Evolutionary conservation across 495 filamentous ascomycete genomes (phyloP), one percentile per base, ranked within the genome.

Genomic region (Penicillium canescens): DNA sequence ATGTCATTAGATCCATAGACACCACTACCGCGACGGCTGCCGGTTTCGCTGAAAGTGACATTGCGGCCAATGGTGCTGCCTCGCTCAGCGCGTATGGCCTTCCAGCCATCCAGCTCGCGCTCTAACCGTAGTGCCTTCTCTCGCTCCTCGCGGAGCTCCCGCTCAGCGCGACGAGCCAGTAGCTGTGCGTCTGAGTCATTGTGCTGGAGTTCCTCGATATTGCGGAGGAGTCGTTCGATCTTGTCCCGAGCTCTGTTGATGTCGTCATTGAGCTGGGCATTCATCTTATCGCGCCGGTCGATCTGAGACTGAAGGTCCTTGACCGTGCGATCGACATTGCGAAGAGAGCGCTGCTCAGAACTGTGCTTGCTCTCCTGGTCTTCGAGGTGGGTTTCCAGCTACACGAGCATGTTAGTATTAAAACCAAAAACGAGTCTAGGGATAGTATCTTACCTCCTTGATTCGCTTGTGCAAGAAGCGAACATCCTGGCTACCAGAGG

Each of bases 321-420:
- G 56, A 98, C 92, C 2, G 87, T 93, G 50, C 94, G 91, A 71
- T 98, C 94, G 40, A 97, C 86, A 65, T 95, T 96, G 60, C 94
- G 92, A 23, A 91, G 82, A 34, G 88, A 92, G 44, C 94, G 89
- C 56, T 90, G 86, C 42, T 91, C 90, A 50, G 89, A 84, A 60
- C 78, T 85, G 44, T 87, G 85, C 59, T 88, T 85, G 35, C 76
- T 80, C 65, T 96, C 90, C 55, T 95, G 88, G 9, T 82, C 78
- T 73, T 98, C 94, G 21, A 98, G 86, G 55, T 92, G 86, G n/a
- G 83, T 81, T 75, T 98, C 94, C 50, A 98, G 86, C 92, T 98
- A 59, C 41, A 36, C 6, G 34, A 33, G 23, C n/a, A 33, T 37
- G 37, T 69, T 63, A 70, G 59, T 16, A 57, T 40, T 31, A 24